phyloP scores from a whole-genome alignment of 1,284 basidiomycete species.

The Paramarasmius palmivorus region DNA sequence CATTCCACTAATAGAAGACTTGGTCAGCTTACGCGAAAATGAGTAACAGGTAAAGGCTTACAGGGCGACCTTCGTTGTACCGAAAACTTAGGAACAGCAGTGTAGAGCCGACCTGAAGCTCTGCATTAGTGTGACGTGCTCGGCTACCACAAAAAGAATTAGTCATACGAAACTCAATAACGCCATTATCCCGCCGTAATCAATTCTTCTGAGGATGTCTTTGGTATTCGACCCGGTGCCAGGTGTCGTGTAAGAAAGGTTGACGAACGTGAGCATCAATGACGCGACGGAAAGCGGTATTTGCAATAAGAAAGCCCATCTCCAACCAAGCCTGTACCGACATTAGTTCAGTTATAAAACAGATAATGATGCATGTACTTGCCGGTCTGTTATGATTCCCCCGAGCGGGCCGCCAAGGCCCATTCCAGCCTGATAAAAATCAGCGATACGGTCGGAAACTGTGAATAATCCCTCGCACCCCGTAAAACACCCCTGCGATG shows the following conservation, averaged over 20 bases:
- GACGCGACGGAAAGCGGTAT: constrained; percentile 20
- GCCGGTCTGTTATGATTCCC: constrained; percentile 8
- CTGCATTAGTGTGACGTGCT: neutral
- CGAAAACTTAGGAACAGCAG: constrained; percentile 68
- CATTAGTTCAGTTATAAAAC: neutral
- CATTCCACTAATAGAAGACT: constrained; percentile 48
- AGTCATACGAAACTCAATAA: constrained; percentile 55
- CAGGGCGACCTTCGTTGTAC: constrained; percentile 65
- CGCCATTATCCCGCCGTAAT: constrained; percentile 66
- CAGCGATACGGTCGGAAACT: neutral
- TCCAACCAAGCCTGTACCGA: constrained; percentile 21
- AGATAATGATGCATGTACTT: neutral
- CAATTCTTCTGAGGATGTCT: constrained; percentile 56
- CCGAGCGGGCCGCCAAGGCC: constrained; percentile 6
- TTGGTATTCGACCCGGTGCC: constrained; percentile 48
- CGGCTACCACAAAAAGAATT: neutral
- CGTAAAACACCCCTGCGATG: constrained; percentile 66
- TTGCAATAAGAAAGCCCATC: constrained; percentile 23
- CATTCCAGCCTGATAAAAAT: neutral
- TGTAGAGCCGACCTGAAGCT: constrained; percentile 59
- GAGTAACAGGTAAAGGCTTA: constrained; percentile 27
- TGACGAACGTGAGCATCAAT: constrained; percentile 18
- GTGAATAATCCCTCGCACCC: too few relatives aligned
- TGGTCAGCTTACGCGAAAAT: neutral
- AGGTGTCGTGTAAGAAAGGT: constrained; percentile 20